Base-by-base conservation (phyloP, 495 filamentous ascomycete genomes). In the Staphylotrichum tortipilum region DNA sequence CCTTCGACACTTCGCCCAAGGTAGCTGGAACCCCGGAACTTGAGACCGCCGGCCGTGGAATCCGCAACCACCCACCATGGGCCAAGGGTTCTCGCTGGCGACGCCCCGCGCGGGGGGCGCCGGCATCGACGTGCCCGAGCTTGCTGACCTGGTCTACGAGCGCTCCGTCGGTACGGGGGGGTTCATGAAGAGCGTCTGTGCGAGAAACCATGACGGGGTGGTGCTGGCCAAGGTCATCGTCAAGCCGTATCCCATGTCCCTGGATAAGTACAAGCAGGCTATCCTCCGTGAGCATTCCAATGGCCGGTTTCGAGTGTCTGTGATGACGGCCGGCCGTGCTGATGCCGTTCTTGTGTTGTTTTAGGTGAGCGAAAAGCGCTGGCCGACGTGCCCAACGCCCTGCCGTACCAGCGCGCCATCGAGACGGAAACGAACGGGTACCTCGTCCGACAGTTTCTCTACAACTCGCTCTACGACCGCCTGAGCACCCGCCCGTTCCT, bases 391-490 rank as follows among this genome's bases (percentile, higher is more conserved):
- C 87, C 89, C 17, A 99, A 99, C 69, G 91, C 89, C 40, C 71
- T 97, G 47, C 81, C 82, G 49, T 95, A 95, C 71, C 84, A 95
- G 59, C 82, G 88, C 35, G 80, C 94, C 41, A 70, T 96, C 49
- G 91, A 97, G 63, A 97, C 94, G 4, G 78, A 85, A 44, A 89
- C 80, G 7, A 87, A 88, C 60, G 94, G 89, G 40, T 96, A 91
- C 65, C 80, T 99, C 41, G 86, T 96, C n/a, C 84, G 94, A 42
- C 94, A 97, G 64, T 97, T 85, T 67, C 79, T 95, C 53, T 88
- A 96, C 67, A 95, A 86, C 76, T 95, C 89, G 28, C 78, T 99
- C 14, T 99, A 99, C 72, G 94, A 99, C 71, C 85, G 92, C 24
- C 83, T 97, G 57, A 89, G 90, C 61, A 97, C 91, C 9, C 81